Evolutionary conservation across 23 red algal species (phyloP), one percentile per base, ranked within the genome.

Genomic region (Gracilariopsis chorda): DNA sequence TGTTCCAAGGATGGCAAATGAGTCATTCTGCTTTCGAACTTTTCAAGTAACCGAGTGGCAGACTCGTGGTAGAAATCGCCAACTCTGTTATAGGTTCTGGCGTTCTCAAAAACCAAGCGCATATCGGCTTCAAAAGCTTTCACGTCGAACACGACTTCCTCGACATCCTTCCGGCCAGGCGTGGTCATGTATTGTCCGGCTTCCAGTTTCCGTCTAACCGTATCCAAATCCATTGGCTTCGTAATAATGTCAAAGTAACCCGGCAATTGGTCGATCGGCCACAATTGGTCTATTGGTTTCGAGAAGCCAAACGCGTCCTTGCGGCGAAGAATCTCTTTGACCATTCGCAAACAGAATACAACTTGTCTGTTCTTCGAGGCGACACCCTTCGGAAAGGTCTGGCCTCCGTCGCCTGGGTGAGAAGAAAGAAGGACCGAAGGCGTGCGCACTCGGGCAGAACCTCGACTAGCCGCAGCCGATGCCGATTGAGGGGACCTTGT

Each of bases 221-320:
- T 98, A 8, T 92, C 89, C 28, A 98, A 47, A 65, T 98, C 96
- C 96, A 98, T 98, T 8, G 93, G 93, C 16, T 78, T 83, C 41
- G 85, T 90, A 28, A 98, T 77, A 19, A 95, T 94, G 46, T 98
- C 90, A 70, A 94, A 94, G 69, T 98, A 98, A 32, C 93, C 96
- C 11, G 96, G 96, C 23, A 98, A 53, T 56, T 86, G 73, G 41
- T 98, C 96, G n/a, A 72, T 40, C 13, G 76, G 34, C 90, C 93
- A 98, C 19, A 98, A 71, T 37, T 94, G 57, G 33, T 91, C 84
- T 53, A 98, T 89, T 36, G 96, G 96, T 40, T 89, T 84, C 29
- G 90, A 91, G 85, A 98, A 98, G 10, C 46, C 72, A 82, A 71
- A 78, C 32, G 52, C 71, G 42, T 95, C 93, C 67, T 95, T 95